Percentiles rank a stretch among this genome's conserved stretches.
phyloP scores from a whole-genome alignment of 352 stramenopile species.

The Globisporangium spiculum region DNA sequence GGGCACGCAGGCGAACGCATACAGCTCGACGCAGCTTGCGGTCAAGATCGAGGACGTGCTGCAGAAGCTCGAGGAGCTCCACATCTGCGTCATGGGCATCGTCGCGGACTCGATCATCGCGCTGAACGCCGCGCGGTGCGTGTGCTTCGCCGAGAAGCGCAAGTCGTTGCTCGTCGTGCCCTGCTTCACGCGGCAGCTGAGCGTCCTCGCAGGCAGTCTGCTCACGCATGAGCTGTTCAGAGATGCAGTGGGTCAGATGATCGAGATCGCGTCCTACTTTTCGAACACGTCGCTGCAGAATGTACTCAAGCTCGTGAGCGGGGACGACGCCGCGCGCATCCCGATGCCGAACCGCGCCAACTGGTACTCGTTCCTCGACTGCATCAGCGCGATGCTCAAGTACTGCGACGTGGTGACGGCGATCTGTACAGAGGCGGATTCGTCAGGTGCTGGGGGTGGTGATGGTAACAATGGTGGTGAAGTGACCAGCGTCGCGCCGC shows the following conservation, averaged over 20 bases:
- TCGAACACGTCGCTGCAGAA: conserved; percentile 44
- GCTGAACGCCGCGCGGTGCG: conserved; percentile 50
- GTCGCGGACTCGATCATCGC: conserved; percentile 64
- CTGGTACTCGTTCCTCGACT: conserved; percentile 65
- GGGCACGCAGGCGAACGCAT: conserved; percentile 24
- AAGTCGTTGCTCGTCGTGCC: conserved; percentile 61
- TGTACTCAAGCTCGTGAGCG: conserved; percentile 33
- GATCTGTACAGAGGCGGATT: conserved; percentile 35
- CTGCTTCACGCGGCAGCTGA: conserved; percentile 56
- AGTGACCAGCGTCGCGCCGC: conserved; percentile 16
- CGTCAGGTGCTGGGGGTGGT: background rate
- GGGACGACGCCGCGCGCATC: conserved; percentile 40
- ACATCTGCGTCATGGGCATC: conserved; percentile 72
- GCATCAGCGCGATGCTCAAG: conserved; percentile 42
- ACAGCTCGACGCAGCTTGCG: conserved; percentile 27
- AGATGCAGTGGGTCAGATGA: conserved; percentile 46
- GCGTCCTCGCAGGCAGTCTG: conserved; percentile 48
- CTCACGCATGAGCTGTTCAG: conserved; percentile 53
- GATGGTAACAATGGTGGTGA: background rate
- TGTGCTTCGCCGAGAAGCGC: conserved; percentile 37
- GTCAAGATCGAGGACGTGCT: conserved; percentile 60
- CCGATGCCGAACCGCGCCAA: conserved; percentile 53
- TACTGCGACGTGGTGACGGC: conserved; percentile 55
- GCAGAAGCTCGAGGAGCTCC: conserved; percentile 39
- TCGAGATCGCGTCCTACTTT: conserved; percentile 67